Evolutionary conservation across 169 alveolate species (phyloP).

Genomic region (Plasmodium gonderi): DNA sequence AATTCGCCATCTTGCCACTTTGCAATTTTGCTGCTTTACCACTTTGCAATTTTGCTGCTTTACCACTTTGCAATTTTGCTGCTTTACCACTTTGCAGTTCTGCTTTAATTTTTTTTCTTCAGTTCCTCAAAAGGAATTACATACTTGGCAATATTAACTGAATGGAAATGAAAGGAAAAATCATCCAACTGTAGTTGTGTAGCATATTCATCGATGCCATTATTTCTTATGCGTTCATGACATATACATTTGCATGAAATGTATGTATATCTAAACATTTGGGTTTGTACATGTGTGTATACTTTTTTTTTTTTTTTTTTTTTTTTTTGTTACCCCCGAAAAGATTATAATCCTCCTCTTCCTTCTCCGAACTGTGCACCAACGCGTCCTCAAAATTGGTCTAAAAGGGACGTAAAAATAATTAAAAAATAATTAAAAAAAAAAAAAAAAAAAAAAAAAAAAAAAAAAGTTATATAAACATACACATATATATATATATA

Average conservation of each 20-base stretch:
- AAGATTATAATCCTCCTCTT: constrained; percentile 19
- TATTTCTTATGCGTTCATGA: neutral
- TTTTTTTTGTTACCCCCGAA: constrained; percentile 42
- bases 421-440: too few species aligned
- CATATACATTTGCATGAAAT: neutral
- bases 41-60: neutral
- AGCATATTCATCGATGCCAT: neutral
- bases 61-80: neutral
- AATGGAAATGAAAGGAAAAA: neutral
- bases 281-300: neutral
- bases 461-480: too few species aligned
- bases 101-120: constrained; percentile 8
- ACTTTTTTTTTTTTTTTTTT: neutral
- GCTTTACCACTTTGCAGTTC: neutral
- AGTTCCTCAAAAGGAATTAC: constrained; percentile 29
- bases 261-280: neutral
- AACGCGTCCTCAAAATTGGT: neutral
- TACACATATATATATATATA: too few species aligned
- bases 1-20: too few species aligned
- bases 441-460: too few species aligned
- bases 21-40: neutral
- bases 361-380: neutral
- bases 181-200: too few species aligned
- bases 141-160: constrained; percentile 12
- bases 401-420: neutral